A percentile compares a stretch with the other conserved stretches of the same genome.
Conservation (phyloP, 257 asterid species). For the Anisodus tanguticus region DNA sequence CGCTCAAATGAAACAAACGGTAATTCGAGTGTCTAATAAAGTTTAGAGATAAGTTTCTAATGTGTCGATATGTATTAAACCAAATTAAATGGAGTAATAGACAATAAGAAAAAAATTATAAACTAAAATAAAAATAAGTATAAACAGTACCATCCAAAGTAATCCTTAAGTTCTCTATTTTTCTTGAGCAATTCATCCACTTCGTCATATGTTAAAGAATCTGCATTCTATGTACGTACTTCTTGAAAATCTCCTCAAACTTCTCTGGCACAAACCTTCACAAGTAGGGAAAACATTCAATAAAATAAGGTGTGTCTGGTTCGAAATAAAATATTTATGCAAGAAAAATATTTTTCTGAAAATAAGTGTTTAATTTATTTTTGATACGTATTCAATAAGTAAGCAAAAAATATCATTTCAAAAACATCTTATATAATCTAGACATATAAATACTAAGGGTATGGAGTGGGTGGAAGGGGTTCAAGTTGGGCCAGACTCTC, state of each 20-base stretch:
- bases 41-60: background rate
- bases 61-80: too few species aligned
- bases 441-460: too few species aligned
- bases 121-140: background rate
- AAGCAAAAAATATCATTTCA: too few species aligned
- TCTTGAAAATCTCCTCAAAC: conserved; percentile 29
- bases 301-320: background rate
- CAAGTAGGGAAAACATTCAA: background rate
- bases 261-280: conserved; percentile 32
- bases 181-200: conserved; percentile 25
- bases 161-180: conserved; percentile 28
- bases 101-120: too few species aligned
- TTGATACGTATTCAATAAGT: background rate
- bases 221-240: conserved; percentile 13
- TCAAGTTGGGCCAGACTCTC: too few species aligned
- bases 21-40: background rate
- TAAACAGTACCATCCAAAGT: conserved; percentile 21
- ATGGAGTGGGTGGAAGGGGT: background rate
- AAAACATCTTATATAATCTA: too few species aligned
- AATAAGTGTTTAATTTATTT: background rate
- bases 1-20: rapidly evolving
- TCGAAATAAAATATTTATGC: background rate
- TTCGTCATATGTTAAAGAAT: conserved; percentile 9
- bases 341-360: too few species aligned
- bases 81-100: too few species aligned